Base-by-base conservation (phyloP, 139 green algal genomes). In the Pseudopediastrum boryanum region DNA sequence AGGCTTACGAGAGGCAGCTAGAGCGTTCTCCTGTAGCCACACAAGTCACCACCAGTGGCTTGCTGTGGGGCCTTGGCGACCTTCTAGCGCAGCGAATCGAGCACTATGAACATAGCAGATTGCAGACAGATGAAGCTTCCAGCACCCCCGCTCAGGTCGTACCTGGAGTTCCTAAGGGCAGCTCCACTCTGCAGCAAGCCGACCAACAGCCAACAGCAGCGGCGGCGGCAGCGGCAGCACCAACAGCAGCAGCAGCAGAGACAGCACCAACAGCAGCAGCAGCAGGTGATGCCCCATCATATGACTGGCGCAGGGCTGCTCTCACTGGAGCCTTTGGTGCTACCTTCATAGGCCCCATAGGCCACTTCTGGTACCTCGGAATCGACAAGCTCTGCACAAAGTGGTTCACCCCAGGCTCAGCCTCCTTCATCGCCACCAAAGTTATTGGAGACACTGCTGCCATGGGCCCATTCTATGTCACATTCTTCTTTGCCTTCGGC, bases 61-160 rank as follows among this genome's bases (percentile, higher is more conserved):
- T 82, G 23, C 72, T 87, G 39, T 90, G 83, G 83, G 83, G 80
- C 29, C 9, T 67, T 1, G 86, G 86, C 29, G 86, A 90, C 36
- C 41, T 81, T 19, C 64, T 85, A 5, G 84, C 84, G 3, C 84
- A 88, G 50, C 58, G 70, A 4, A 9, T 88, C 1, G 58, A 82
- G 50, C 41, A 70, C 38, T 77, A 59, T 43, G 76, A 82, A 29
- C 35, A 70, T 70, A n/a, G 71, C 54, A 27, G 4, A n/a, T n/a
- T 70, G 27, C 39, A 68, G 71, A 16, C 27, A 69, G 2, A 31
- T 48, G 39, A 39, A 70, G 56, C 71, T 39, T n/a, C 35, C 61
- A 64, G 33, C 54, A 35, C 36, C n/a, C 56, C n/a, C n/a, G n/a
- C 21, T 29, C 38, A 48, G 50, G 12, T 13, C 48, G 41, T 43